These are phyloP conservation scores for Entomortierella lignicola DNA, from an alignment of 192 early-diverging fungal genomes.

Conservation along the genomic window DNA sequence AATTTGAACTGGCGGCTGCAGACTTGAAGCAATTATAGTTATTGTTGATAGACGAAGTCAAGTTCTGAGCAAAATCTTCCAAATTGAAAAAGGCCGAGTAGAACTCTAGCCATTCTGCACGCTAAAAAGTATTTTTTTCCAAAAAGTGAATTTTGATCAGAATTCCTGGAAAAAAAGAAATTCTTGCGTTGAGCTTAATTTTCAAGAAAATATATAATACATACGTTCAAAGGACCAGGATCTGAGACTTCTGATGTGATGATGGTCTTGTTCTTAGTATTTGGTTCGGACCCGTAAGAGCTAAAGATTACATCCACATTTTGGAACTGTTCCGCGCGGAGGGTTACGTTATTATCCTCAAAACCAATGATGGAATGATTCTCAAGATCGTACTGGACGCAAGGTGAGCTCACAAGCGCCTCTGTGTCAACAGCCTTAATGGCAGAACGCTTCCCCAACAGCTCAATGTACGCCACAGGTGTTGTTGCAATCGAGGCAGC, in stretches of 20 bases:
- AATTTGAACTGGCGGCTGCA: constrained; percentile 36
- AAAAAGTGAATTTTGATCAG: too few species aligned
- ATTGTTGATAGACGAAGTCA: constrained; percentile 57
- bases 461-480: constrained; percentile 60
- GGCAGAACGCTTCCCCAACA: constrained; percentile 55
- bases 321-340: constrained; percentile 59
- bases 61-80: constrained; percentile 62
- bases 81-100: constrained; percentile 75
- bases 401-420: constrained; percentile 58
- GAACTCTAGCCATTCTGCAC: constrained; percentile 70
- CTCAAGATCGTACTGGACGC: constrained; percentile 55
- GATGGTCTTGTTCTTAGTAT: constrained; percentile 59
- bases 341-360: constrained; percentile 59
- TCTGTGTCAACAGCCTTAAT: constrained; percentile 55
- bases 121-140: constrained; percentile 35
- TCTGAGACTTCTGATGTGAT: constrained; percentile 59
- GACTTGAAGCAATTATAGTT: constrained; percentile 70
- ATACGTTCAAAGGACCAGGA: constrained; percentile 60
- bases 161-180: too few species aligned
- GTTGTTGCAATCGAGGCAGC: constrained; percentile 57
- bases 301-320: constrained; percentile 62
- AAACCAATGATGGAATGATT: constrained; percentile 28
- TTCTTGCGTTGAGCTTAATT: too few species aligned
- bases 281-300: constrained; percentile 49
- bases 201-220: too few species aligned